Percentiles rank a stretch among this genome's conserved stretches.
Conservation (phyloP, 164 flowering plant genomes). For the Macadamia integrifolia region DNA sequence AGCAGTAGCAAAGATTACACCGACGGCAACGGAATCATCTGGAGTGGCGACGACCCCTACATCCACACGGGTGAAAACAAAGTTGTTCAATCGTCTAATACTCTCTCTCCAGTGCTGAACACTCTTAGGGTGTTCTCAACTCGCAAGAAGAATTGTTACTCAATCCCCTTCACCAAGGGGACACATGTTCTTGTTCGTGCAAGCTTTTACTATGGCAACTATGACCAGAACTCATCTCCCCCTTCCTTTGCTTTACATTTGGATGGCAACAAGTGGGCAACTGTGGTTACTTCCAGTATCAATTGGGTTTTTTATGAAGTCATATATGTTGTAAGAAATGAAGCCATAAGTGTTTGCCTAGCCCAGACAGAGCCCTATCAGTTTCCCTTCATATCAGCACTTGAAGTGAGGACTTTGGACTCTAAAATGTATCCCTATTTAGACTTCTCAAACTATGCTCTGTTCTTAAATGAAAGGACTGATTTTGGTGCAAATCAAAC, state of each 20-base stretch:
- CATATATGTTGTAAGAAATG: conserved; percentile 18
- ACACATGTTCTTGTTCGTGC: conserved; percentile 25
- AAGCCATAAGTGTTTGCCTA: conserved; percentile 21
- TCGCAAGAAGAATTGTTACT: conserved; percentile 34
- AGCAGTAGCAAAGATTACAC: conserved; percentile 14
- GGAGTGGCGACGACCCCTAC: conserved; percentile 26
- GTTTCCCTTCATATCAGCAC: conserved; percentile 39
- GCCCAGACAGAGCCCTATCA: conserved; percentile 31
- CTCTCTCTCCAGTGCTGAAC: conserved; percentile 12
- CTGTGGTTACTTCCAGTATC: conserved; percentile 9
- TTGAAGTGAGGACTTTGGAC: conserved; percentile 30
- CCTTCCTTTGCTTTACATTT: conserved; percentile 32
- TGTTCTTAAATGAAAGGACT: conserved; percentile 20
- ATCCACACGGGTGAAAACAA: conserved; percentile 18
- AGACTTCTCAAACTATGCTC: conserved; percentile 6
- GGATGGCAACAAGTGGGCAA: conserved; percentile 29
- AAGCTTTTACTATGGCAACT: conserved; percentile 36
- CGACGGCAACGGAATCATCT: conserved; percentile 16
- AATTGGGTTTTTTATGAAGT: conserved; percentile 13
- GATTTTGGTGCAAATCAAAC: conserved; percentile 17
- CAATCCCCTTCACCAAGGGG: conserved; percentile 5
- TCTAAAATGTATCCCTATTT: conserved; percentile 19
- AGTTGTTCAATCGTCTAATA: conserved; percentile 1
- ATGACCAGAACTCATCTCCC: conserved; percentile 28
- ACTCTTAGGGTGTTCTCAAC: conserved; percentile 32